Evolutionary conservation across 768 basidiomycete species (phyloP).

Genomic region (Russula earlei): DNA sequence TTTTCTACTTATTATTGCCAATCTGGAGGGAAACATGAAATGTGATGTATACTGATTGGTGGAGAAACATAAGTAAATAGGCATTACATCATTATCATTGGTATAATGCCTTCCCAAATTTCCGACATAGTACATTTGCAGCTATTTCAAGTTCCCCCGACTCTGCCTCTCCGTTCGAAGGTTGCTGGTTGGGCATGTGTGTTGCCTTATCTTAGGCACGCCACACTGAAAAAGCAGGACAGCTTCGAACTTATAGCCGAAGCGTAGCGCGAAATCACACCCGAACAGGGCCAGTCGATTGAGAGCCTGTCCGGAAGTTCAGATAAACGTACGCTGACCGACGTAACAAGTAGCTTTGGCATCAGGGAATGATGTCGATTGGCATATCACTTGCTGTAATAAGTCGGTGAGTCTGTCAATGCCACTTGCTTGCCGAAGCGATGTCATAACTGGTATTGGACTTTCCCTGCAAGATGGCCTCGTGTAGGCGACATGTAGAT

Average conservation of each 20-base stretch:
- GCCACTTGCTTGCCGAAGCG: not conserved
- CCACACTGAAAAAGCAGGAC: not conserved
- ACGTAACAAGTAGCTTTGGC: not conserved
- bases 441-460: not conserved
- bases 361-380: not conserved
- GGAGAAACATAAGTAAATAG: no score
- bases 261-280: slow-evolving; percentile 79
- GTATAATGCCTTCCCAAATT: no score
- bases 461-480: not conserved
- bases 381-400: not conserved
- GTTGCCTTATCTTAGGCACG: not conserved
- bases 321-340: not conserved
- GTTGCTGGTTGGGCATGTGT: slow-evolving; percentile 62
- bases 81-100: no score
- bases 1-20: no score
- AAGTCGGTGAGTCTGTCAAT: not conserved
- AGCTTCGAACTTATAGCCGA: slow-evolving; percentile 89
- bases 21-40: no score
- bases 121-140: no score
- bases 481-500: not conserved
- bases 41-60: no score
- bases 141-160: no score
- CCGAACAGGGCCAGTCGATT: slow-evolving; percentile 74
- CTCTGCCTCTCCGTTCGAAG: slow-evolving; percentile 67
- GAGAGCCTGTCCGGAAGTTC: slow-evolving; percentile 43